Percentiles rank a stretch among this genome's conserved stretches.
Conservation (phyloP, 1,139 yeast genomes). For the Geotrichum aggregatum region DNA sequence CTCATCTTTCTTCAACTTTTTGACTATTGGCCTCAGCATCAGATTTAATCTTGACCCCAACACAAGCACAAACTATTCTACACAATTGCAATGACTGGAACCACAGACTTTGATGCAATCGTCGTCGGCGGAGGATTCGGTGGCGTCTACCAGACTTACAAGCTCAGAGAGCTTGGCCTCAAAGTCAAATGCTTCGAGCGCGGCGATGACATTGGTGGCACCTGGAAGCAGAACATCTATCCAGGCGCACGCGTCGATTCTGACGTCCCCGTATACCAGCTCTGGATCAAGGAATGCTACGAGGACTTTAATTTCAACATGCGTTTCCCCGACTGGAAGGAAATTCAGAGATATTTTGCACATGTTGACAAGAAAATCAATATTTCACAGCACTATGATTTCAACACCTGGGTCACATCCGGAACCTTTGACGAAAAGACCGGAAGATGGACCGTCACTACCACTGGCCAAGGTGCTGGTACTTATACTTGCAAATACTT, state of each 20-base stretch:
- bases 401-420: slow-evolving; percentile 37
- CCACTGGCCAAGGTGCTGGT: slow-evolving; percentile 42
- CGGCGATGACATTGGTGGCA: slow-evolving; percentile 48
- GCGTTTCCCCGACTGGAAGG: slow-evolving; percentile 46
- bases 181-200: slow-evolving; percentile 42
- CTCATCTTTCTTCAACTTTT: too few relatives aligned
- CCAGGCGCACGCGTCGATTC: slow-evolving; percentile 50
- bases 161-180: slow-evolving; percentile 40
- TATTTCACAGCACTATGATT: slow-evolving; percentile 37
- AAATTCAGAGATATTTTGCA: slow-evolving; percentile 47
- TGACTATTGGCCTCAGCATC: too few relatives aligned
- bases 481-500: slow-evolving; percentile 36
- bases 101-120: slow-evolving; percentile 33
- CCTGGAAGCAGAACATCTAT: slow-evolving; percentile 52
- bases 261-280: slow-evolving; percentile 51
- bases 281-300: slow-evolving; percentile 45
- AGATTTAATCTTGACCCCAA: too few relatives aligned
- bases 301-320: slow-evolving; percentile 45
- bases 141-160: slow-evolving; percentile 42
- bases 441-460: slow-evolving; percentile 42
- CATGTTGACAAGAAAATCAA: slow-evolving; percentile 42
- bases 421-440: slow-evolving; percentile 39
- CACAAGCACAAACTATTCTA: too few relatives aligned
- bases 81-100: slow-evolving; percentile 14
- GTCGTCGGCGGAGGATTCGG: slow-evolving; percentile 51